Evolutionary conservation across 2,329 filamentous ascomycete species (phyloP), one percentile per base, ranked within the genome.

Genomic region (Fusarium devonianum): DNA sequence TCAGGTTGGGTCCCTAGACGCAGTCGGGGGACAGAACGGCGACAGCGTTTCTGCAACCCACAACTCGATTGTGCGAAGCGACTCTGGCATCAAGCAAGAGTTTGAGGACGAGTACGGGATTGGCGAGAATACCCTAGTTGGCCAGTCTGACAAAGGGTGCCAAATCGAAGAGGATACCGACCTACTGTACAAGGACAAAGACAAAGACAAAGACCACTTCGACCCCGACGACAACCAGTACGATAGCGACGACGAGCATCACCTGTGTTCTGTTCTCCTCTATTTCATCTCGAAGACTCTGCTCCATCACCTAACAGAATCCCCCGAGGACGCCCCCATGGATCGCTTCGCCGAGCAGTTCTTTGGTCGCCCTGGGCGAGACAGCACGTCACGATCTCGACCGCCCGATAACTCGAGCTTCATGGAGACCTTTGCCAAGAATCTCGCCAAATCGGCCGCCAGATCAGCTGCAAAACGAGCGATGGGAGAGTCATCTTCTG

Each of bases 281-380:
- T 60, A 60, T 30, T 58, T 58, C 32, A 60, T 60, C 26, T 58
- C 57, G 26, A 60, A 60, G 49, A 60, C 49, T 32, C 43, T 60
- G 4, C 32, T 60, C 5, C 38, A 32, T 13, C 53, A 60, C 36
- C 23, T 60, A 2, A 46, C n/a, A 25, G 14, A 57, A 22, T 36
- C 1, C 25, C 29, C 5, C 29, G 45, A 13, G 36, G 43, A 8
- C 17, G n/a, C 14, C 7, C 22, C 23, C 10, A 65, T 65, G 62
- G 62, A 65, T 12, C 55, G 56, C 12, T 62, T 65, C 40, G 50
- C 62, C 12, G 55, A 65, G 14, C 62, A 65, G 11, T 23, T 65
- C 28, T 58, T 65, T 28, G 60, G 60, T 14, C 42, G 58, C 3
- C 55, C 57, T 22, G 43, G 47, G 5, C 29, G 34, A 35, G 39